Evolutionary conservation across 345 rosid genomes (phyloP).

Genomic region (Eucalyptus melliodora): DNA sequence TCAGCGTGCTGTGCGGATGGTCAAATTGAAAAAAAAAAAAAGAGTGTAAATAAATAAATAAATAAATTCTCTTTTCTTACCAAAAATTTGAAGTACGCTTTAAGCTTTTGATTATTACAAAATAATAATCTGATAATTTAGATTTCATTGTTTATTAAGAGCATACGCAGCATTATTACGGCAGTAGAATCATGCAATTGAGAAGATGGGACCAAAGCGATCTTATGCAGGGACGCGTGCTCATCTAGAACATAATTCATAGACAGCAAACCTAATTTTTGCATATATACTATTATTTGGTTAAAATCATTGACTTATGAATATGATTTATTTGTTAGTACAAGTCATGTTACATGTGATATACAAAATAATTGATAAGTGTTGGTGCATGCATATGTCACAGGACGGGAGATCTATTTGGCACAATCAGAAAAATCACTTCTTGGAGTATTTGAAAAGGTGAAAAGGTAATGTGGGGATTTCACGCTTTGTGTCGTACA

Average conservation of each 20-base stretch:
- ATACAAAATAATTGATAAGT: too few species aligned
- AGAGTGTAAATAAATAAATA: background rate
- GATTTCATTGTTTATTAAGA: background rate
- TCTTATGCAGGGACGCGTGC: background rate
- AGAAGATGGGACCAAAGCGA: background rate
- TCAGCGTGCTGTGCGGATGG: background rate
- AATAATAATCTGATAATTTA: too few species aligned
- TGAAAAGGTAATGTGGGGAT: too few species aligned
- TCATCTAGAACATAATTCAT: too few species aligned
- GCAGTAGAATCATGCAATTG: background rate
- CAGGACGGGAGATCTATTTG: too few species aligned
- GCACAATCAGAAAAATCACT: accelerated
- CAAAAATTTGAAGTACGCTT: background rate
- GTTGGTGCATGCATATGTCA: too few species aligned
- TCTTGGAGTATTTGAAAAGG: too few species aligned
- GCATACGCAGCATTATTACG: background rate
- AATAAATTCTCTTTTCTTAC: background rate
- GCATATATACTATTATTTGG: background rate
- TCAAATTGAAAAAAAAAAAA: background rate
- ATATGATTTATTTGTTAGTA: background rate
- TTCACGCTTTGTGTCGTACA: too few species aligned
- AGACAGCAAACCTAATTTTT: background rate
- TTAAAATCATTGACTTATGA: background rate
- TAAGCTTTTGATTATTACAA: background rate
- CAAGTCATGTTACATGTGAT: background rate